phyloP scores from a whole-genome alignment of 805 yeast species.

The Candida ovalis region DNA sequence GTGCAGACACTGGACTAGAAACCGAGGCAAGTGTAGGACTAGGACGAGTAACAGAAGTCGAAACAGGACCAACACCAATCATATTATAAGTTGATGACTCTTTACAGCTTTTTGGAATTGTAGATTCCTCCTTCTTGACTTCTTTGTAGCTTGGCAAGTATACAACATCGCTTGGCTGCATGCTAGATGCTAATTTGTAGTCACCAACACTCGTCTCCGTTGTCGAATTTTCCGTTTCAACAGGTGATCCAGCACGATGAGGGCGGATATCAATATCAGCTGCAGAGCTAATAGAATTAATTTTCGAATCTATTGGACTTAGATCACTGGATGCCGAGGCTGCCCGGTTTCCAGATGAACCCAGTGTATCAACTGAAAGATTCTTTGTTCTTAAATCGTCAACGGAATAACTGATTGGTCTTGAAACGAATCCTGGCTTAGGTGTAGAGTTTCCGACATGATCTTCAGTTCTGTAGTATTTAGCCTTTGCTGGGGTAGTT shows the following conservation, averaged over 20 bases:
- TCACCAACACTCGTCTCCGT: not conserved
- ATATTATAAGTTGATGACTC: not conserved
- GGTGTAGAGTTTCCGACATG: not conserved
- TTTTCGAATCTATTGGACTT: not conserved
- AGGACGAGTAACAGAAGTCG: not conserved
- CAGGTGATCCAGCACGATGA: not conserved
- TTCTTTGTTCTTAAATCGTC: constrained; percentile 5
- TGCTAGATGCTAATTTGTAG: not conserved
- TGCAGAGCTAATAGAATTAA: not conserved
- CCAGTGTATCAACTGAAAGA: not conserved
- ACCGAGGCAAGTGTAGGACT: no score
- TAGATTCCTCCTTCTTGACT: not conserved
- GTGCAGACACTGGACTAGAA: not conserved
- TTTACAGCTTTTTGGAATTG: not conserved
- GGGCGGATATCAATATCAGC: not conserved
- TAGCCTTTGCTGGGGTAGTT: not conserved
- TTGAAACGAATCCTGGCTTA: not conserved
- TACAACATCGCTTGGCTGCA: not conserved
- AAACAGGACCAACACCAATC: not conserved
- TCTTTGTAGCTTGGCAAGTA: not conserved
- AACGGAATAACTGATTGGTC: constrained; percentile 4
- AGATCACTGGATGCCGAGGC: not conserved
- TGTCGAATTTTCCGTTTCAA: not conserved
- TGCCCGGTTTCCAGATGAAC: not conserved
- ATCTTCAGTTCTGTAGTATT: not conserved